Evolutionary conservation across 306 rosid species (phyloP), one percentile per base, ranked within the genome.

Genomic region (Canavalia gladiata): DNA sequence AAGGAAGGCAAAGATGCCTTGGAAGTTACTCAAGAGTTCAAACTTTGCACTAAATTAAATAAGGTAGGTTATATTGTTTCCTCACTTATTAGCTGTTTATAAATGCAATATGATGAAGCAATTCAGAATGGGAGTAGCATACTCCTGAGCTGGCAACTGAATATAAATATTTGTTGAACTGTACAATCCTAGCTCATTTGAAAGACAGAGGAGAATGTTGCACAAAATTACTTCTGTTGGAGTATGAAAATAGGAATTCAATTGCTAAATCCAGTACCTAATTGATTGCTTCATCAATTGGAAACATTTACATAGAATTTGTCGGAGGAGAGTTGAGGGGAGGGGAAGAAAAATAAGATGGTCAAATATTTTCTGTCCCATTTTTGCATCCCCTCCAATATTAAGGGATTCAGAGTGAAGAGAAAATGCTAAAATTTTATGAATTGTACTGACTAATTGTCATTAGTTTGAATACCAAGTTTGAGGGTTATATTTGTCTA

Each of bases 31-130:
- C 84, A 65, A 52, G 81, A 88, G 72, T 76, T 74, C 80, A 88
- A 84, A 70, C 78, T 77, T 59, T 47, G 55, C 82, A 84, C 71
- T 77, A 84, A 83, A 81, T 63, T 86, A 75, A 87, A 75, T 25
- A 84, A 87, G 95, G 98, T 95, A 74, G 5, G 78, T 13, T 30
- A 41, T 67, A 41, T 68, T 68, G 70, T 72, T 47, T 65, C 74
- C 69, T 73, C 64, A 51, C 85, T 81, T 64, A 68, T 47, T 31
- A 10, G 9, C 49, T 58, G 51, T 71, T 51, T 72, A 13, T 31
- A 66, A 28, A 68, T 77, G 64, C 11, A 28, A 68, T 25, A 67
- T 67, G 30, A 64, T 52, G 59, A 72, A 70, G 59, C 33, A 49
- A 65, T 84, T 79, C 33, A 33, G 30, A 31, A 58, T 46, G 4